These are phyloP conservation scores for Hyparrhenia diplandra DNA, from an alignment of 176 grass and related monocot genomes.

Conservation along the genomic window DNA sequence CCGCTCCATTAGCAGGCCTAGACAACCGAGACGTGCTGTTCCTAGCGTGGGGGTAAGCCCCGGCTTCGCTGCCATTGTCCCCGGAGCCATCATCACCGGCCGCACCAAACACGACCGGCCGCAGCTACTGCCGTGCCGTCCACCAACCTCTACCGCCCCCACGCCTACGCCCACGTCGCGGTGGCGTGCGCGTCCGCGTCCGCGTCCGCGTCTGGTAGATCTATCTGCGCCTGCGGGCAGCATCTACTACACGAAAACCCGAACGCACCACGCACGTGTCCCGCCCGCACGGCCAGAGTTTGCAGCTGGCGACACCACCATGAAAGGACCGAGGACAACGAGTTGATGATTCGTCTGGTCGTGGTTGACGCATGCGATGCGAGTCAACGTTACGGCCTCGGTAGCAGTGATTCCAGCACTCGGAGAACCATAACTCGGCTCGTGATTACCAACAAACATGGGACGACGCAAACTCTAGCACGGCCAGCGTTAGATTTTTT, in stretches of 20 bases:
- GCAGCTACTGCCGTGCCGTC: background rate
- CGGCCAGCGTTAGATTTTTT: no score
- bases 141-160: background rate
- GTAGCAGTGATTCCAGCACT: background rate
- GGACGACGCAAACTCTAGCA: background rate
- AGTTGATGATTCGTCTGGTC: background rate
- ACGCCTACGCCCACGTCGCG: background rate
- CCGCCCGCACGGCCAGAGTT: background rate
- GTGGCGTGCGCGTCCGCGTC: no score
- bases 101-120: background rate
- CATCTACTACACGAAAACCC: background rate
- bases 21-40: no score
- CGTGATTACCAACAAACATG: background rate
- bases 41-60: conserved; percentile 2
- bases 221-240: background rate
- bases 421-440: background rate
- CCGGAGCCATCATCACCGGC: background rate
- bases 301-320: background rate
- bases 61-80: background rate
- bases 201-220: no score
- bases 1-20: no score
- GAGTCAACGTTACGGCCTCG: conserved; percentile 6
- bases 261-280: background rate
- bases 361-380: background rate
- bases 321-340: background rate